Evolutionary conservation across 148 eudicot species (phyloP).

Genomic region (Rhododendron griersonianum): DNA sequence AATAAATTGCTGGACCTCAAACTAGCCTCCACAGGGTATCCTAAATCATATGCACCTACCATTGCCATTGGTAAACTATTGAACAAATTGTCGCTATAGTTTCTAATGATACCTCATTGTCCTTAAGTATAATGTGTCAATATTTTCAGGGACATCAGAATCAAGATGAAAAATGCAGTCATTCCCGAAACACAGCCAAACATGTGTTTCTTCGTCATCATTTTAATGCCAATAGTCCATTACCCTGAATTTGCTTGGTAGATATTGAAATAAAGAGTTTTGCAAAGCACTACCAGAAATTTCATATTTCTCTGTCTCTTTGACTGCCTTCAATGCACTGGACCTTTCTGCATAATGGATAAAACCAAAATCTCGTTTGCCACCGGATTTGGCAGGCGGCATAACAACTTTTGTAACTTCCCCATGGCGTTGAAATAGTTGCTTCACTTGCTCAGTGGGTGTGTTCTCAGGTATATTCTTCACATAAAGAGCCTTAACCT

Average conservation of each 20-base stretch:
- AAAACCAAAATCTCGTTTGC: conserved; percentile 91
- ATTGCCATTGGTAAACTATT: background rate
- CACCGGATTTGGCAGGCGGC: conserved; percentile 90
- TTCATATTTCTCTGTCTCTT: conserved; percentile 83
- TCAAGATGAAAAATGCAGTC: background rate
- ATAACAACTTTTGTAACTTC: conserved; percentile 92
- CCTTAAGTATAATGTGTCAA: background rate
- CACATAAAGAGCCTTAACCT: conserved; percentile 98
- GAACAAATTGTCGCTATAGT: background rate
- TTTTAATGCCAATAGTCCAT: background rate
- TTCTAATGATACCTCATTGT: background rate
- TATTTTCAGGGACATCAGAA: conserved; percentile 1
- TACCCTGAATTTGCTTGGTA: background rate
- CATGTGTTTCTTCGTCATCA: background rate
- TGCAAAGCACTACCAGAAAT: conserved; percentile 56
- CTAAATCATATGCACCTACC: background rate
- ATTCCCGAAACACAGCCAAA: background rate
- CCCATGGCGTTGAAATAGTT: conserved; percentile 90
- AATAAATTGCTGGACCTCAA: background rate
- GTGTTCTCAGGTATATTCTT: conserved; percentile 92
- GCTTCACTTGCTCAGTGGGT: conserved; percentile 74
- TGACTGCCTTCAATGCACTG: conserved; percentile 88
- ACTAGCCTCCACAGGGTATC: background rate
- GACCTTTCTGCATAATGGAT: conserved; percentile 92
- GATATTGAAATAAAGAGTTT: background rate